Percentiles rank a stretch among this genome's conserved stretches.
These are phyloP conservation scores for Entoloma clypeatum DNA, from an alignment of 1,284 basidiomycete species.

Conservation along the genomic window DNA sequence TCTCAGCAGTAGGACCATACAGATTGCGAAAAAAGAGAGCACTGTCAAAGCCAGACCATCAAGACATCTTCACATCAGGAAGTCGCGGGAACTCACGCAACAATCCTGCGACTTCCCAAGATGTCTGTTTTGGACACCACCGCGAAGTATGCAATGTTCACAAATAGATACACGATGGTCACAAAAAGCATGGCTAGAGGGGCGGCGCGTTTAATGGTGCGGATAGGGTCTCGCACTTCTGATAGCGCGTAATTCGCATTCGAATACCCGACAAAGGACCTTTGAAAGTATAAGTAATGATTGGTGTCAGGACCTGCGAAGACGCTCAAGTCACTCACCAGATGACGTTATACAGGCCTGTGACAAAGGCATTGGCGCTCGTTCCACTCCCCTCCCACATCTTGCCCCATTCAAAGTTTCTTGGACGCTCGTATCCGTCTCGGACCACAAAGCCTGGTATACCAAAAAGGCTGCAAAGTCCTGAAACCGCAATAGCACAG, in stretches of 20 bases:
- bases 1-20: conserved; percentile 55
- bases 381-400: conserved; percentile 56
- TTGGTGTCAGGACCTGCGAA: neutral
- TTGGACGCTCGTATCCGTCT: conserved; percentile 31
- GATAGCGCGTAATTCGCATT: conserved; percentile 71
- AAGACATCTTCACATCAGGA: neutral
- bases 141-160: conserved; percentile 68
- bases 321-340: conserved; percentile 38
- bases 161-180: conserved; percentile 51
- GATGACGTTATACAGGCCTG: conserved; percentile 60
- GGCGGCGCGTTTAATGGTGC: conserved; percentile 63
- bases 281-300: conserved; percentile 21
- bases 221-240: conserved; percentile 61
- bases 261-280: conserved; percentile 68
- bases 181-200: conserved; percentile 58
- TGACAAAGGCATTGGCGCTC: conserved; percentile 53
- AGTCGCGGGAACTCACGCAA: conserved; percentile 44
- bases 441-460: conserved; percentile 43
- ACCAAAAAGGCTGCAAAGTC: conserved; percentile 52
- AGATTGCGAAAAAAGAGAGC: conserved; percentile 68
- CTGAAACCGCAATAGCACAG: conserved; percentile 53
- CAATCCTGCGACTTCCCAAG: conserved; percentile 52
- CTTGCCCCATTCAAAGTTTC: conserved; percentile 22
- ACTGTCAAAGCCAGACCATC: conserved; percentile 26
- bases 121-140: conserved; percentile 66